Conservation (phyloP, 768 basidiomycete species). For the Podaxis carcinomalis region DNA sequence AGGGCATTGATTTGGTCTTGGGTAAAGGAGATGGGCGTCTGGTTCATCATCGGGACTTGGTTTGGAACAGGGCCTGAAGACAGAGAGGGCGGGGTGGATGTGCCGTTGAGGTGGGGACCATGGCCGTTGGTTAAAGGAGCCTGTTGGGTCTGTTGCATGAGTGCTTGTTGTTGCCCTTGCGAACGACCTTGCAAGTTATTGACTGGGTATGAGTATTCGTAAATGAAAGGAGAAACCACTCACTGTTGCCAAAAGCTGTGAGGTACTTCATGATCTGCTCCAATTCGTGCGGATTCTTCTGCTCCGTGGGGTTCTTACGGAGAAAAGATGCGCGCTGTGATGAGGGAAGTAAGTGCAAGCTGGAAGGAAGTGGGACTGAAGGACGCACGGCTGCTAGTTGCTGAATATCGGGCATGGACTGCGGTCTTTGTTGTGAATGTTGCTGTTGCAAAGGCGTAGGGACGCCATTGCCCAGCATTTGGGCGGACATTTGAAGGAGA, state of each 20-base stretch:
- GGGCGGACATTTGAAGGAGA: slow-evolving; percentile 29
- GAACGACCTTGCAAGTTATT: slow-evolving; percentile 24
- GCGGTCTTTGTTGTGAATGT: slow-evolving; percentile 21
- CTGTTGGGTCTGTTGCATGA: slow-evolving; percentile 23
- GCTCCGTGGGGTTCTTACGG: slow-evolving; percentile 46
- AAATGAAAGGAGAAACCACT: slow-evolving; percentile 15
- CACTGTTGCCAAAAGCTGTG: slow-evolving; percentile 37
- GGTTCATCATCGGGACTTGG: slow-evolving; percentile 48
- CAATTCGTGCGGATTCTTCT: slow-evolving; percentile 42
- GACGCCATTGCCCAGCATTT: slow-evolving; percentile 36
- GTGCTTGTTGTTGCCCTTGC: slow-evolving; percentile 27
- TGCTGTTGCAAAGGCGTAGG: slow-evolving; percentile 25
- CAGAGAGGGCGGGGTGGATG: slow-evolving; percentile 35
- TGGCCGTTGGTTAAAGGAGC: slow-evolving; percentile 47
- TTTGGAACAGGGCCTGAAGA: slow-evolving; percentile 47
- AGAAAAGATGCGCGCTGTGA: slow-evolving; percentile 44
- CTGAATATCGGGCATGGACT: slow-evolving; percentile 33
- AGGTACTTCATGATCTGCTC: slow-evolving; percentile 46
- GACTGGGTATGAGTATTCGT: background rate
- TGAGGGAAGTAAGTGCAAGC: slow-evolving; percentile 12
- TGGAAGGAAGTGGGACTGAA: slow-evolving; percentile 2
- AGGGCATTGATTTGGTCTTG: slow-evolving; percentile 69
- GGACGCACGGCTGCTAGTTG: slow-evolving; percentile 38
- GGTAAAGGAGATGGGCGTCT: slow-evolving; percentile 77
- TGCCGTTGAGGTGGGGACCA: slow-evolving; percentile 36